phyloP scores from a whole-genome alignment of 768 basidiomycete species.

The Candolleomyces eurysporus region DNA sequence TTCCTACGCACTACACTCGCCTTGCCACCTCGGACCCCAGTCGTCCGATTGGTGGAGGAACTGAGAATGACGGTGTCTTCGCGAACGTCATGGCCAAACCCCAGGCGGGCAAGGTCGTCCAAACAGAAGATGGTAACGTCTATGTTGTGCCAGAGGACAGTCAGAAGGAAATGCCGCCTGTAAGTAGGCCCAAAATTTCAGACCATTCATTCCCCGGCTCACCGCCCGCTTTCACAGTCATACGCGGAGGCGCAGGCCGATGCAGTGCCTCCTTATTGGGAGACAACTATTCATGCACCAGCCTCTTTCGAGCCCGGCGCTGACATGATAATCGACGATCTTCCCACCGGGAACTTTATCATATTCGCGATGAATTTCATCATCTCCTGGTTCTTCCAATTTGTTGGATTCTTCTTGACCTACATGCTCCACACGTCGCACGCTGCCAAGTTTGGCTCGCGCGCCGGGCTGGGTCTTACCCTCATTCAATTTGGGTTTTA shows the following conservation, averaged over 20 bases:
- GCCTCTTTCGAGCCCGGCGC: conserved; percentile 41
- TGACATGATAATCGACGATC: conserved; percentile 85
- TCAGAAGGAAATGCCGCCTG: conserved; percentile 84
- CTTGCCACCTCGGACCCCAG: conserved; percentile 41
- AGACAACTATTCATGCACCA: conserved; percentile 90
- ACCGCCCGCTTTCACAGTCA: conserved; percentile 44
- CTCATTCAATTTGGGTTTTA: conserved; percentile 91
- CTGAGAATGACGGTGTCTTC: conserved; percentile 92
- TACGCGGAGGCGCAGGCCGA: conserved; percentile 88
- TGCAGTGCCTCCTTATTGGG: conserved; percentile 94
- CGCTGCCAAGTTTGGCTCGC: conserved; percentile 90
- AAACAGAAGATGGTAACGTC: conserved; percentile 51
- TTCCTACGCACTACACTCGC: conserved; percentile 64
- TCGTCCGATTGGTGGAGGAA: conserved; percentile 58
- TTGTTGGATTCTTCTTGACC: conserved; percentile 89
- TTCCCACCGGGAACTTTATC: conserved; percentile 77
- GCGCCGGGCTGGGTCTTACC: conserved; percentile 93
- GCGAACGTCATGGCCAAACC: conserved; percentile 94
- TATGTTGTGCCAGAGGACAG: conserved; percentile 75
- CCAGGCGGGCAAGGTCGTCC: conserved; percentile 40
- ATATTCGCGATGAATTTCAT: conserved; percentile 77
- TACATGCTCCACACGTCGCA: conserved; percentile 91
- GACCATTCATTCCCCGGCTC: not conserved
- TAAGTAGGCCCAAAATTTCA: conserved; percentile 36
- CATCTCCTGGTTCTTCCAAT: conserved; percentile 96